phyloP scores from a whole-genome alignment of 2,329 filamentous ascomycete species.

The Ophiocordyceps camponoti-saundersi region DNA sequence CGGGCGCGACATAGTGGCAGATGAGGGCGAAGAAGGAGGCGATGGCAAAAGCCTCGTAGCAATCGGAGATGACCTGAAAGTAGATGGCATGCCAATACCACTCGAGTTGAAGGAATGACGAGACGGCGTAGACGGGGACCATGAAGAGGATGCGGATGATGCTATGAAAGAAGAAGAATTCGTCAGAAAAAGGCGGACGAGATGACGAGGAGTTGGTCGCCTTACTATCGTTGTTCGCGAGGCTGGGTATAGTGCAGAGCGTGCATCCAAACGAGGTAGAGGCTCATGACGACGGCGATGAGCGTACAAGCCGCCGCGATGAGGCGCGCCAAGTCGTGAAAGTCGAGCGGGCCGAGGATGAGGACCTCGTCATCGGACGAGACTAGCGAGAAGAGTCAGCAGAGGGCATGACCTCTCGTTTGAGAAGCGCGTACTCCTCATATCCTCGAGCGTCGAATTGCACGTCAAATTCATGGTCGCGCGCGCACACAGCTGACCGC shows the following conservation, averaged over 20 bases:
- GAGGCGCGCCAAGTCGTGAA: conserved; percentile 36
- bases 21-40: conserved; percentile 72
- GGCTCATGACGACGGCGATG: conserved; percentile 32
- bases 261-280: conserved; percentile 42
- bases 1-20: conserved; percentile 64
- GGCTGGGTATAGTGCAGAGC: conserved; percentile 43
- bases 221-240: conserved; percentile 39
- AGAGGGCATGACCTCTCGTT: no score
- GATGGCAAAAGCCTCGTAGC: conserved; percentile 81
- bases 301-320: conserved; percentile 29
- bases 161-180: conserved; percentile 18
- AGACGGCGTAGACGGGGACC: conserved; percentile 65
- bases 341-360: conserved; percentile 30
- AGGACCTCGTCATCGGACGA: conserved; percentile 25
- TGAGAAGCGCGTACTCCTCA: conserved; percentile 26
- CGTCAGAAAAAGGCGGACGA: neutral
- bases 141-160: conserved; percentile 82
- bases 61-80: conserved; percentile 65
- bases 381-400: conserved; percentile 12
- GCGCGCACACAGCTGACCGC: neutral
- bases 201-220: neutral
- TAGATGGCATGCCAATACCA: conserved; percentile 69
- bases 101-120: conserved; percentile 55
- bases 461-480: conserved; percentile 20
- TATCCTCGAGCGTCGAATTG: conserved; percentile 25